A percentile compares a stretch with the other conserved stretches of the same genome.
These are phyloP conservation scores for Fonsecaea nubica DNA, from an alignment of 2,329 filamentous ascomycete species.

Conservation along the genomic window DNA sequence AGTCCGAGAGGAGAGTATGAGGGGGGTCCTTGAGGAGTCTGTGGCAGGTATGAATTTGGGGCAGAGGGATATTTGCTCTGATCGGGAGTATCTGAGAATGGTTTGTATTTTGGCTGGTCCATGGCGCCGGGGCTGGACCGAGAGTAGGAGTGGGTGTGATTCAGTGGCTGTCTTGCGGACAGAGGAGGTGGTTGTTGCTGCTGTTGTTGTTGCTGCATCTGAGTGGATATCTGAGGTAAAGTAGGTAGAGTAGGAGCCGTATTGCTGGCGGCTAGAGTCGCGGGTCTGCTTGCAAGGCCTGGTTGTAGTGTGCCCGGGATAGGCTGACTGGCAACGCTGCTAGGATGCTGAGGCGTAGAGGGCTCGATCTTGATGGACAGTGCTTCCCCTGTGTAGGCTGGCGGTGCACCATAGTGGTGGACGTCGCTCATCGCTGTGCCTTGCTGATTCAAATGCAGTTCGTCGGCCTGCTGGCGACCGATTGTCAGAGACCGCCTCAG, in stretches of 20 bases:
- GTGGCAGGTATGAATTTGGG: constrained; percentile 54
- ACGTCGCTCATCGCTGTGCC: constrained; percentile 49
- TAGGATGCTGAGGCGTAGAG: constrained; percentile 55
- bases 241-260: constrained; percentile 66
- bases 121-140: constrained; percentile 78
- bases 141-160: constrained; percentile 76
- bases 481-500: constrained; percentile 52
- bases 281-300: constrained; percentile 58
- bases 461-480: constrained; percentile 58
- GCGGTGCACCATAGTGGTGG: constrained; percentile 59
- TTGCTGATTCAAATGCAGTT: constrained; percentile 60
- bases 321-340: constrained; percentile 45
- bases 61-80: constrained; percentile 66
- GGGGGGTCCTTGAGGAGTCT: constrained; percentile 64
- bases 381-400: constrained; percentile 55
- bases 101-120: constrained; percentile 66
- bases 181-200: constrained; percentile 52
- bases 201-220: constrained; percentile 45
- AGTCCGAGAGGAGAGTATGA: constrained; percentile 90
- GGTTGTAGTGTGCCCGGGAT: constrained; percentile 69
- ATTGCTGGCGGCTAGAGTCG: constrained; percentile 58
- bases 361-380: constrained; percentile 68
- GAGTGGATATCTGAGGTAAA: constrained; percentile 57
- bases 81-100: constrained; percentile 68
- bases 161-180: constrained; percentile 71